Evolutionary conservation across 1,139 yeast species (phyloP).

Genomic region (Hyphopichia wangnamkhiaoensis): DNA sequence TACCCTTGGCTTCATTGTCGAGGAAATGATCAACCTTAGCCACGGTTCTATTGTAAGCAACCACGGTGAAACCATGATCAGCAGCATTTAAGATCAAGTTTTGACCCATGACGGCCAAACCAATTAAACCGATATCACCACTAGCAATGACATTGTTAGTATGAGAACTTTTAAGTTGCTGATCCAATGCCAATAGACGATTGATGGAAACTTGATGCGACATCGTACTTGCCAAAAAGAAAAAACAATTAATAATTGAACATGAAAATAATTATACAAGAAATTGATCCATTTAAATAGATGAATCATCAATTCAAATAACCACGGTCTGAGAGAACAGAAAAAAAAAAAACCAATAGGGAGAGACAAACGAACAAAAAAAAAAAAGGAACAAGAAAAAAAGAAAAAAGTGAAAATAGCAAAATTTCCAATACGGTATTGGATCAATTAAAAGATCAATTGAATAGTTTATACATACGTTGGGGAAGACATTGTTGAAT

Average conservation of each 20-base stretch:
- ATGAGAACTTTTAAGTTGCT: slow-evolving; percentile 5
- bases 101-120: slow-evolving; percentile 99
- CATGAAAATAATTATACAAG: slow-evolving; percentile 1
- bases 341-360: slow-evolving; percentile 10
- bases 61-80: slow-evolving; percentile 96
- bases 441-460: slow-evolving; percentile 1
- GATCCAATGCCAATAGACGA: slow-evolving; percentile 7
- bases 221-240: not conserved
- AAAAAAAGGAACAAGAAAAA: slow-evolving; percentile 11
- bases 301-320: not conserved
- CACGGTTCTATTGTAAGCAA: slow-evolving; percentile 97
- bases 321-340: slow-evolving; percentile 2
- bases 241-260: not conserved
- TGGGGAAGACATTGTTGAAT: slow-evolving; percentile 39
- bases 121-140: slow-evolving; percentile 98
- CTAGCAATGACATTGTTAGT: slow-evolving; percentile 40
- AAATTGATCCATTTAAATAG: not conserved
- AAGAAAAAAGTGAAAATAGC: not conserved
- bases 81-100: slow-evolving; percentile 97
- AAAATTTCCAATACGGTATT: not conserved
- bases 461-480: slow-evolving; percentile 36
- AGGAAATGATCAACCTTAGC: slow-evolving; percentile 93
- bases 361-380: slow-evolving; percentile 15
- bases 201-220: slow-evolving; percentile 4
- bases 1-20: slow-evolving; percentile 95